A percentile compares a stretch with the other conserved stretches of the same genome.
Evolutionary conservation across 2,329 filamentous ascomycete species (phyloP).

Genomic region (Calonectria crousiana): DNA sequence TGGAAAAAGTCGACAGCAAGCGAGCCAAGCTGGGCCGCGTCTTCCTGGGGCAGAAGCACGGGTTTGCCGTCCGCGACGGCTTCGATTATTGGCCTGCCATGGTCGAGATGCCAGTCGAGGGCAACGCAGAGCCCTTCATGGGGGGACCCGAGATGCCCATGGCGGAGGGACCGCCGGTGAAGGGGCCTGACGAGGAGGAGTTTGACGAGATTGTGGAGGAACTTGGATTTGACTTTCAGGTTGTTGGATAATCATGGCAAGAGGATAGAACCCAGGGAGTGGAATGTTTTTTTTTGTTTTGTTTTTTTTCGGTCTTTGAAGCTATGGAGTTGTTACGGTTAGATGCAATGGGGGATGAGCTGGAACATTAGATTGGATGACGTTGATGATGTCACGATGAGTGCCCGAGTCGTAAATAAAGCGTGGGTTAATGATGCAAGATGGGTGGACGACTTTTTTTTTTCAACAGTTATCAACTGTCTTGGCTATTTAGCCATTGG

Average conservation of each 20-base stretch:
- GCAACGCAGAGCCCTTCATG: constrained; percentile 15
- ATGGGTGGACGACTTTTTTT: background rate
- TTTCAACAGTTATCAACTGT: background rate
- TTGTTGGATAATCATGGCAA: constrained; percentile 13
- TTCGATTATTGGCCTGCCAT: constrained; percentile 25
- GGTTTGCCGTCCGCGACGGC: constrained; percentile 17
- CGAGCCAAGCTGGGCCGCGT: constrained; percentile 21
- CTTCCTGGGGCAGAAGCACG: constrained; percentile 25
- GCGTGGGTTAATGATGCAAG: background rate
- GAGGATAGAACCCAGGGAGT: background rate
- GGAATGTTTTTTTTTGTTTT: background rate
- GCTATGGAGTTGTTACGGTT: background rate
- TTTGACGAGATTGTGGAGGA: constrained; percentile 19
- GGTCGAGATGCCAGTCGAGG: constrained; percentile 20
- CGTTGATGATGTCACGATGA: background rate
- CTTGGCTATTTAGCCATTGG: background rate
- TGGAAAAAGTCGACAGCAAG: constrained; percentile 24
- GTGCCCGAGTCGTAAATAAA: background rate
- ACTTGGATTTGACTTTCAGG: constrained; percentile 14
- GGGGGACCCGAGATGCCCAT: background rate
- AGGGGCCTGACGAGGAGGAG: constrained; percentile 10
- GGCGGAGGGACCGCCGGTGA: constrained; percentile 1
- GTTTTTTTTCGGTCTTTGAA: background rate
- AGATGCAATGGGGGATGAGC: background rate
- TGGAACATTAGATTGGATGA: background rate